Evolutionary conservation across 306 rosid species (phyloP), one percentile per base, ranked within the genome.

Genomic region (Casuarina equisetifolia): DNA sequence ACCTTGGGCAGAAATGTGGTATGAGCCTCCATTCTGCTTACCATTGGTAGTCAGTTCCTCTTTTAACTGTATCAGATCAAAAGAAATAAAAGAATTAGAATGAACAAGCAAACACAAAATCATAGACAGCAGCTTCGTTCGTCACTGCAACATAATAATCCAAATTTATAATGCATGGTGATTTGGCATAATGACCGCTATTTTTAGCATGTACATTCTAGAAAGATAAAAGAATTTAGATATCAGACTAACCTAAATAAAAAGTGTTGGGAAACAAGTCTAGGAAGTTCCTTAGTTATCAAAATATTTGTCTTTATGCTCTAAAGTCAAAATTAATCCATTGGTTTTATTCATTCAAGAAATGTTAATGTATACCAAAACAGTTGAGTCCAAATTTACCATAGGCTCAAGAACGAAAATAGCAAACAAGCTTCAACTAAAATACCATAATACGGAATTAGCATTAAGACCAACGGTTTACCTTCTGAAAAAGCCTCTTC

Each of bases 401-500:
- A 11, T 51, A 32, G 68, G 39, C 49, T 48, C 48, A 19, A 57
- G 48, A 70, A 80, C 45, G 32, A 25, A 25, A 9, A 17, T 43
- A 32, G 38, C 52, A 83, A 64, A 35, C 69, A 46, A n/a, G 19
- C 35, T 59, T 25, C 9, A 84, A 9, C 32, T 25, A 54, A 77
- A 58, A 25, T 16, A 69, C 49, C 63, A 71, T 9, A 40, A 15
- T 51, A 78, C 38, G 9, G 40, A 52, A 73, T 54, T 59, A 62
- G 77, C 54, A 68, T 74, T 76, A 62, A 7, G 82, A 48, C 39
- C n/a, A 76, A 2, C 17, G 57, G 69, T 75, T 83, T 90, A 95
- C 99, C 97, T 88, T 90, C 48, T 32, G 72, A 45, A 89, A 89
- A 80, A 91, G 80, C 83, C 90, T 91, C 92, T 91, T 92, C 82